Evolutionary conservation across 495 filamentous ascomycete genomes (phyloP).

Genomic region (Aspergillus avenaceus): DNA sequence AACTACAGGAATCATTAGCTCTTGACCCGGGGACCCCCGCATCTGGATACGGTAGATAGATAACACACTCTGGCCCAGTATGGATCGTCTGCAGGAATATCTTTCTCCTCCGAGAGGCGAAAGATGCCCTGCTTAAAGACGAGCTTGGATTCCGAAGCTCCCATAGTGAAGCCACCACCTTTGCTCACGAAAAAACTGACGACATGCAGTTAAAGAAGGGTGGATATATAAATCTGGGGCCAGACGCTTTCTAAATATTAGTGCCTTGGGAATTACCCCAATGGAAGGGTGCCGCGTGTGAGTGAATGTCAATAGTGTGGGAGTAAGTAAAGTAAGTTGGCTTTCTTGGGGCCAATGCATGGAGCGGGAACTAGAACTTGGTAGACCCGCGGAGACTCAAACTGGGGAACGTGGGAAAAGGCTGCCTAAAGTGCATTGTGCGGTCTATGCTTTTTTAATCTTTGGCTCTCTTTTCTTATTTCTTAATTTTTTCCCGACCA

Average conservation of each 20-base stretch:
- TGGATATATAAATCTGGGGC: not conserved
- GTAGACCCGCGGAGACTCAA: slow-evolving; percentile 11
- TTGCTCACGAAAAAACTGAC: slow-evolving; percentile 16
- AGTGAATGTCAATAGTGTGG: slow-evolving; percentile 2
- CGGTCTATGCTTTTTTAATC: not conserved
- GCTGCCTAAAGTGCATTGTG: slow-evolving; percentile 1
- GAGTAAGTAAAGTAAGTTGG: slow-evolving; percentile 14
- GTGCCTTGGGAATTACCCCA: slow-evolving; percentile 4
- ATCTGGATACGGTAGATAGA: not conserved
- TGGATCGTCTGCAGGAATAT: slow-evolving; percentile 81
- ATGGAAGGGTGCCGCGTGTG: slow-evolving; percentile 4
- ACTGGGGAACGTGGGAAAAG: slow-evolving; percentile 2
- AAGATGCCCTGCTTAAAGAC: slow-evolving; percentile 99
- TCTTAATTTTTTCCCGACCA: too few species aligned
- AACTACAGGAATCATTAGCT: slow-evolving; percentile 57
- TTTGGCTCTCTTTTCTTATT: not conserved
- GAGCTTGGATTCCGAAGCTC: slow-evolving; percentile 98
- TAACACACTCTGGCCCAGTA: slow-evolving; percentile 83
- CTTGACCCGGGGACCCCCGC: slow-evolving; percentile 9
- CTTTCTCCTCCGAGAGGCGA: slow-evolving; percentile 82
- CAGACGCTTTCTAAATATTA: not conserved
- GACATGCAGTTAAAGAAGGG: slow-evolving; percentile 24
- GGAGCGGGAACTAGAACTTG: slow-evolving; percentile 4
- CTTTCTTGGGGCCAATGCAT: slow-evolving; percentile 13
- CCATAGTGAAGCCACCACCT: slow-evolving; percentile 57